A percentile compares a stretch with the other conserved stretches of the same genome.
Conservation (phyloP, 176 grass and related monocot genomes). For the Neostapfia colusana region DNA sequence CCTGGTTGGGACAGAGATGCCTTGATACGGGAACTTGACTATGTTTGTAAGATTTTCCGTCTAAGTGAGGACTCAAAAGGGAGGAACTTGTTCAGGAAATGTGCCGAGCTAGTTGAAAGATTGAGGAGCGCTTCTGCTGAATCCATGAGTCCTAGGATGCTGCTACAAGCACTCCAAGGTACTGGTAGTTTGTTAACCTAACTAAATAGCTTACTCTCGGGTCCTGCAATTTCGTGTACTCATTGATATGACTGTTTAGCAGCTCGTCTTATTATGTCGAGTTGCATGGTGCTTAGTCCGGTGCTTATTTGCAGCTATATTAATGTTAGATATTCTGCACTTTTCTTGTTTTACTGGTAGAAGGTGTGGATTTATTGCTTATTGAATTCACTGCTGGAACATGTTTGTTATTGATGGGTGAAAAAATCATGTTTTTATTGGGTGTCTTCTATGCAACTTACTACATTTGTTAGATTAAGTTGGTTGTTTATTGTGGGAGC, state of each 20-base stretch:
- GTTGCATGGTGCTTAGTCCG: neutral
- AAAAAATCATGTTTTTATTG: neutral
- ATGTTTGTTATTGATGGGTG: neutral
- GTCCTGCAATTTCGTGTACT: neutral
- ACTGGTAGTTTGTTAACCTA: constrained; percentile 16
- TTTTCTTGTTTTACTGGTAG: neutral
- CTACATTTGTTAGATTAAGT: neutral
- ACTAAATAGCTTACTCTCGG: neutral
- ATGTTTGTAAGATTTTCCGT: constrained; percentile 78
- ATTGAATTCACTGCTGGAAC: neutral
- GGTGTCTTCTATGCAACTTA: neutral
- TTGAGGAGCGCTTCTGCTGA: constrained; percentile 52
- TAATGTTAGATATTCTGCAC: neutral
- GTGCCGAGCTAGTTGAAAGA: constrained; percentile 61
- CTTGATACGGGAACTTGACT: constrained; percentile 68
- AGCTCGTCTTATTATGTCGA: neutral
- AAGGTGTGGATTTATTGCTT: constrained; percentile 13
- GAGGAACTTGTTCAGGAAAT: constrained; percentile 63
- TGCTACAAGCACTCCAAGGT: constrained; percentile 79
- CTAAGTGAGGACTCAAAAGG: constrained; percentile 71
- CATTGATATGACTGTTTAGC: neutral
- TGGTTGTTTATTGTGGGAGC: neutral
- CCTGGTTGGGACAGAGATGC: constrained; percentile 63
- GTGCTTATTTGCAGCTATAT: constrained; percentile 6
- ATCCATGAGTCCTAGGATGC: constrained; percentile 55